These are phyloP conservation scores for Euphorbia lathyris DNA, from an alignment of 345 rosid species.

Conservation along the genomic window DNA sequence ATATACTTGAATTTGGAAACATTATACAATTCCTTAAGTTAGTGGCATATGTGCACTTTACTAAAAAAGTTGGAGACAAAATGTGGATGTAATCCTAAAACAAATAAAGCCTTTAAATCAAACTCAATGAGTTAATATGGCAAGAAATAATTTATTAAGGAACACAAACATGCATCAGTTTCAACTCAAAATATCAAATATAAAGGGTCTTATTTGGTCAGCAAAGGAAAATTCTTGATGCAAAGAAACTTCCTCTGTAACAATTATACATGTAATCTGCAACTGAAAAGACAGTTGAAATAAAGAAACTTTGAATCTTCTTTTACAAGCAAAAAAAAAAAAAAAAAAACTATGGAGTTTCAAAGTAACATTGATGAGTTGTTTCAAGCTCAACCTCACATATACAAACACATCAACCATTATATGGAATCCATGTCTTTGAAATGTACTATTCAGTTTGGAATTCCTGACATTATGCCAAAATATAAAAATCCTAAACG, in stretches of 20 bases:
- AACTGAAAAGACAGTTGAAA: not conserved
- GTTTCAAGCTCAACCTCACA: conserved; percentile 19
- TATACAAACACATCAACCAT: conserved; percentile 18
- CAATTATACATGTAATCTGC: too few species aligned
- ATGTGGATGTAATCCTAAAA: too few species aligned
- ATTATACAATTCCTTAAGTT: too few species aligned
- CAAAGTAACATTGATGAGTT: conserved; percentile 10
- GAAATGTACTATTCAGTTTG: conserved; percentile 20
- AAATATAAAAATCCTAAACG: conserved; percentile 3
- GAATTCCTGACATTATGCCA: conserved; percentile 23
- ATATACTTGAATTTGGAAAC: too few species aligned
- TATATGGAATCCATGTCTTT: conserved; percentile 20
- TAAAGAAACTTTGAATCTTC: not conserved
- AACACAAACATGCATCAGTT: not conserved
- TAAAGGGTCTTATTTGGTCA: not conserved
- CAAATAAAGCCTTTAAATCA: not conserved
- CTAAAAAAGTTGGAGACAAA: too few species aligned
- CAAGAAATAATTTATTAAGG: not conserved
- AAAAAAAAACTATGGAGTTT: conserved; percentile 3
- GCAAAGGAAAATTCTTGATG: too few species aligned
- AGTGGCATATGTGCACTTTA: too few species aligned
- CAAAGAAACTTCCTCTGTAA: too few species aligned
- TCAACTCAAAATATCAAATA: not conserved
- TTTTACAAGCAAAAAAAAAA: not conserved
- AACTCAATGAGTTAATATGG: not conserved